Base-by-base conservation (phyloP, 2,329 filamentous ascomycete genomes). In the Monilinia fructigena region DNA sequence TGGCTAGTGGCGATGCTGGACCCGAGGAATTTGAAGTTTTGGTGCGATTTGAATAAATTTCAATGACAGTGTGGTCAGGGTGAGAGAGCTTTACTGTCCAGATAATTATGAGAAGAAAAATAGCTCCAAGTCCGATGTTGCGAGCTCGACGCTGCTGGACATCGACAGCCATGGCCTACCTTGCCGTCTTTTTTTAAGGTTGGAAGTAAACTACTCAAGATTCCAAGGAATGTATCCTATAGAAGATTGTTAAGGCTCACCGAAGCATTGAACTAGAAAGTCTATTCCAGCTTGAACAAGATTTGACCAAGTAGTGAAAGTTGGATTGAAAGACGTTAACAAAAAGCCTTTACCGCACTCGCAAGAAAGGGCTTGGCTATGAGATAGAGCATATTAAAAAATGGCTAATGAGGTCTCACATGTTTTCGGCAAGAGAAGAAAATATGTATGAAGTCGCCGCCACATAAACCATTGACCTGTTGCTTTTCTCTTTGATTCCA, bases 81-180 rank as follows among this genome's bases (percentile, higher is more conserved):
- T 68, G 67, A 5, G 63, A 69, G 18, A 75, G 64, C 42, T 74
- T 74, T 31, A 73, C 38, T 1, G 66, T 70, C 72, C 72, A 75
- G 28, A 74, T 69, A 10, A 71, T 18, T 26, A 75, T 50, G 18
- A 75, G 70, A 14, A 72, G 40, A 16, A 71, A 10, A 55, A 74
- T 68, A 4, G 73, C 69, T 26, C 67, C 59, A 23, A 73, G 66
- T 16, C 74, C 45, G 40, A 74, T 68, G 31, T 72, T 73, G 28
- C 70, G 69, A 38, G 68, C 70, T 66, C 61, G 71, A 50, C 73
- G 71, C 47, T 66, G 67, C n/a, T 70, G 70, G 23, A 72, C 69
- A 47, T 75, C 73, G 42, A 69, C 20, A n/a, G 53, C 45, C 70
- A 70, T 71, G 31, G 40, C 66, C 48, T 45, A 54, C 26, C 48